Evolutionary conservation across 2,329 filamentous ascomycete genomes (phyloP).

Genomic region (Fusarium agapanthi): DNA sequence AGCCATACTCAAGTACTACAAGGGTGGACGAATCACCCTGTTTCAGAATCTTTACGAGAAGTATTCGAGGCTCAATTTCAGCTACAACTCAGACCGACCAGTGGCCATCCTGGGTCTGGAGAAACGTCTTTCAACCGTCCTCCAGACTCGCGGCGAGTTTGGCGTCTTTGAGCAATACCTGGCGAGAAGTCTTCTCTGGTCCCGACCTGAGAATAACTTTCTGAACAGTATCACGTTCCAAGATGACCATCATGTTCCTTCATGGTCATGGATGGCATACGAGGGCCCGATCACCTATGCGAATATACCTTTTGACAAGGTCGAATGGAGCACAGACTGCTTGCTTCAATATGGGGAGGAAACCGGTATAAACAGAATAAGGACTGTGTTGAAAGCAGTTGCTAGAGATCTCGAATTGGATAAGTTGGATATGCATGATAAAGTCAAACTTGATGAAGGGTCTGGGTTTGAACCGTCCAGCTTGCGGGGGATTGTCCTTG

Average conservation of each 20-base stretch:
- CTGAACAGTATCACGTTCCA: neutral
- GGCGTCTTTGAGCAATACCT: neutral
- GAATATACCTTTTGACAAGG: neutral
- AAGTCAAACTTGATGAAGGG: neutral
- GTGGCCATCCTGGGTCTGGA: neutral
- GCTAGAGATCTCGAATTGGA: neutral
- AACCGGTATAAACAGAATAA: neutral
- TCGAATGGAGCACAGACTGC: neutral
- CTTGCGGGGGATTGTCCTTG: neutral
- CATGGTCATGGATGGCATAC: constrained; percentile 2
- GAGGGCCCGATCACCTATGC: neutral
- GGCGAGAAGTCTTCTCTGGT: neutral
- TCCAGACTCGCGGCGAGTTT: neutral
- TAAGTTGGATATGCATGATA: neutral
- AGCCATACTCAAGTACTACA: neutral
- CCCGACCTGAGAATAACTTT: neutral
- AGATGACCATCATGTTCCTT: neutral
- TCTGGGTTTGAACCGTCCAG: neutral
- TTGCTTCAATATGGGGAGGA: neutral
- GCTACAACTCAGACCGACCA: neutral
- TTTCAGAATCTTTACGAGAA: neutral
- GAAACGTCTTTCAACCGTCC: neutral
- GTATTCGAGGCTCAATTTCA: neutral
- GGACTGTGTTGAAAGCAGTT: neutral
- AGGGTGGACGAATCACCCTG: neutral